Conservation (phyloP, 1,139 yeast genomes). For the Kodamaea ohmeri region DNA sequence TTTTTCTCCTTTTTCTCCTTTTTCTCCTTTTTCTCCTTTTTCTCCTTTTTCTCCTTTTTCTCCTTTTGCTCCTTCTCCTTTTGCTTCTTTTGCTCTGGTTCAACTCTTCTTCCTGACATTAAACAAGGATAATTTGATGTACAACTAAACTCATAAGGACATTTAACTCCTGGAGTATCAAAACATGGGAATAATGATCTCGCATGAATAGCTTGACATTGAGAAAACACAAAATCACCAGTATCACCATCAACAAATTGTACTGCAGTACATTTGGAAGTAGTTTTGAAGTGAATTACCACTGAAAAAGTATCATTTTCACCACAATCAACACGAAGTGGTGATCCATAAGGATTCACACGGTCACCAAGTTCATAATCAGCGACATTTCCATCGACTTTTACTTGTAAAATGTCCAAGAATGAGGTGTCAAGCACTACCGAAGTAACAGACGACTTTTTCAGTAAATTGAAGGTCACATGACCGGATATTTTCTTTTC, state of each 20-base stretch:
- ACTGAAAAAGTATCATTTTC: constrained; percentile 10
- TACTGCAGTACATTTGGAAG: constrained; percentile 38
- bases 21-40: no score
- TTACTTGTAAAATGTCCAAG: constrained; percentile 23
- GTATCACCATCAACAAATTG: constrained; percentile 41
- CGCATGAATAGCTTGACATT: constrained; percentile 45
- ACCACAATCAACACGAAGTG: constrained; percentile 19
- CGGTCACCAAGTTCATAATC: constrained; percentile 20
- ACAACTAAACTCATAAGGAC: constrained; percentile 30
- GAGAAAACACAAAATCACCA: constrained; percentile 41
- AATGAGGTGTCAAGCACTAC: constrained; percentile 34
- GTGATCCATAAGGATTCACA: constrained; percentile 32
- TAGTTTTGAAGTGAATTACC: constrained; percentile 29
- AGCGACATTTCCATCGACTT: constrained; percentile 22
- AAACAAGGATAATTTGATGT: constrained; percentile 32
- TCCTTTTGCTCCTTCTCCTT: no score
- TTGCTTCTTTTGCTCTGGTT: background rate
- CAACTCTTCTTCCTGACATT: constrained; percentile 37
- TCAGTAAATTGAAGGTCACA: constrained; percentile 25
- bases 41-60: no score
- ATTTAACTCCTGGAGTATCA: constrained; percentile 42
- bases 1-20: no score
- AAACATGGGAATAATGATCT: constrained; percentile 43
- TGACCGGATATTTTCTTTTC: constrained; percentile 27
- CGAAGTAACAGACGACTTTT: constrained; percentile 10